Evolutionary conservation across 139 green algal species (phyloP), one percentile per base, ranked within the genome.

Genomic region (Chlorella ohadii): DNA sequence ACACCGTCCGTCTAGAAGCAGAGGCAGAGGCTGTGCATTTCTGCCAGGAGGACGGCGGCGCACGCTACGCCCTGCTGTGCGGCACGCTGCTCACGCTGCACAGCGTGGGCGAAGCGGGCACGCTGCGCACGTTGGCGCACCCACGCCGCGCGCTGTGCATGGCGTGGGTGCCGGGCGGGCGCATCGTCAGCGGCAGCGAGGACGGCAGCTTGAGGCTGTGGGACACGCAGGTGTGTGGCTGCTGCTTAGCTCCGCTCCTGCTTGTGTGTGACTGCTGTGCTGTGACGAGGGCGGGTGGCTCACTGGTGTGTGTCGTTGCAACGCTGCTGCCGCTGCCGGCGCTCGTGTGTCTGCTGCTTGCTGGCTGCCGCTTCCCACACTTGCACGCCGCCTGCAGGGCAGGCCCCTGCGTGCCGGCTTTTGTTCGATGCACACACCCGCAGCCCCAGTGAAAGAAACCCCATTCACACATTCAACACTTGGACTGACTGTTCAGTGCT

Each of bases 1-100:
- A 94, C 91, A 93, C 87, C 12, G 85, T 90, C 17, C 82, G 79
- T 23, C 77, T 96, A 68, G 90, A 93, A 28, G 47, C 75, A 0
- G 90, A 94, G 82, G 89, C 85, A 0, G 91, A 94, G 33, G 39
- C 19, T 0, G 88, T 95, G 27, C 38, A 47, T 0, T 95, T 96
- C 41, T 59, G 38, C 59, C 1, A 6, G 1, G 39, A 72, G 31
- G 81, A 85, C 19, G 63, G 34, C 22, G 92, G 92, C 23, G 79
- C 83, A 19, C 59, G 72, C 9, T 96, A 95, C 71, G 78, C 73
- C 1, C 80, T 97, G 63, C 67, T 89, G 20, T 82, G 66, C 61
- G 91, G 91, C 47, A 84, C 55, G 57, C 71, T 41, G 20, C 76
- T 96, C 33, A 87, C 81, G 6, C 33, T 94, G 51, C 84, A 93